Base-by-base conservation (phyloP, 176 grass and related monocot genomes). In the Phyllostachys edulis region DNA sequence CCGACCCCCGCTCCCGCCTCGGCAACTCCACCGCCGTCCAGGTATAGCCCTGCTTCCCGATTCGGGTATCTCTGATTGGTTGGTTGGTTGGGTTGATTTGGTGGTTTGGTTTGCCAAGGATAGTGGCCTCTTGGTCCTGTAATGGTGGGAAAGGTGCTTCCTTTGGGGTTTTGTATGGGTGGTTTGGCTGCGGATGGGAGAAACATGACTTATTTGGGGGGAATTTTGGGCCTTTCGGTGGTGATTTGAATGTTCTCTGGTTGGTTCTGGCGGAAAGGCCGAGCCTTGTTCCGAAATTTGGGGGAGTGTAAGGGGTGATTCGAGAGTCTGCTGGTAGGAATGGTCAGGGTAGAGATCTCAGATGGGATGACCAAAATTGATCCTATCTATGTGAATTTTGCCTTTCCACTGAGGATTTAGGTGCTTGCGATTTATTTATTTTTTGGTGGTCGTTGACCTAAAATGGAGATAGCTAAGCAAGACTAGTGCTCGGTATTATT, bases 261-360 rank as follows among this genome's bases (percentile, higher is more conserved):
- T 52, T 68, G 66, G 7, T 73, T 24, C 12, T 7, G 6, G 47
- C 4, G 49, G 50, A 50, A 49, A 50, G 34, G 73, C 12, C 6
- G 49, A 11, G 11, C 3, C n/a, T 41, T 60, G 38, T 11, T 5
- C 41, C 7, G 0, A 49, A 52, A 3, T 50, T 34, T 52, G 7
- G 38, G 38, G 26, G 7, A 20, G 3, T 9, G 65, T 39, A 6
- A 20, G 8, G 16, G 14, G 15, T 39, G 76, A 69, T 73, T 66
- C 76, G 32, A 7, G 14, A 0, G 3, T 11, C 39, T 49, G 42
- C 12, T 38, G 3, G 14, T 26, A 39, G 41, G 5, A 73, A 20
- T 42, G 23, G 16, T 65, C 21, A 13, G 62, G n/a, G 9, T 60
- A 5, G 61, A 69, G 85, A 90, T 90, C 80, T 90, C 32, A 12